phyloP scores from a whole-genome alignment of 2,329 filamentous ascomycete species.

The Dactylonectria estremocensis region DNA sequence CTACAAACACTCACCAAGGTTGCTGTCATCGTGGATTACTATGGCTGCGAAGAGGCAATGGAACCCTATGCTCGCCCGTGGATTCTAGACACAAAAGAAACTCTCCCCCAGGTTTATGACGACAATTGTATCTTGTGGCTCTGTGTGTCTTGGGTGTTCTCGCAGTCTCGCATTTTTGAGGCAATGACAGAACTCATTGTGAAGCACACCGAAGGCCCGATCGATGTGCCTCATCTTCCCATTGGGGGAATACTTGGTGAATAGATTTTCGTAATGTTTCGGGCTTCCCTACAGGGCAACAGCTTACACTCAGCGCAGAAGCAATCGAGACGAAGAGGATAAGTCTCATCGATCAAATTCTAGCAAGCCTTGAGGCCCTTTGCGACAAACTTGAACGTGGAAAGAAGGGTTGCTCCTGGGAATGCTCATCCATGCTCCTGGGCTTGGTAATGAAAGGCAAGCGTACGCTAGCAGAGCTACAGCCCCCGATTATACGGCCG shows the following conservation, averaged over 20 bases:
- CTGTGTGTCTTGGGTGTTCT: conserved; percentile 11
- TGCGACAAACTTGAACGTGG: neutral
- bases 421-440: conserved; percentile 20
- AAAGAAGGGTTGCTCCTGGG: neutral
- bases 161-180: neutral
- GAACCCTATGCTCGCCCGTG: conserved; percentile 60
- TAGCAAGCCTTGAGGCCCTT: neutral
- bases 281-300: no score
- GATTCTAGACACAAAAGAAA: conserved; percentile 44
- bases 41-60: conserved; percentile 59
- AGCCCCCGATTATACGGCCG: no score
- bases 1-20: conserved; percentile 62
- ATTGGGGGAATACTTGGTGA: neutral
- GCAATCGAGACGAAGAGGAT: conserved; percentile 13
- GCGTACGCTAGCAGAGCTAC: neutral
- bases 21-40: conserved; percentile 60
- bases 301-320: conserved; percentile 5
- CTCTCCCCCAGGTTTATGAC: neutral
- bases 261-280: neutral
- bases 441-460: conserved; percentile 9
- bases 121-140: neutral
- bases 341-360: neutral
- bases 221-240: neutral
- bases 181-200: neutral
- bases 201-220: neutral